Conservation (phyloP, 768 basidiomycete species). For the Jaapia argillacea region DNA sequence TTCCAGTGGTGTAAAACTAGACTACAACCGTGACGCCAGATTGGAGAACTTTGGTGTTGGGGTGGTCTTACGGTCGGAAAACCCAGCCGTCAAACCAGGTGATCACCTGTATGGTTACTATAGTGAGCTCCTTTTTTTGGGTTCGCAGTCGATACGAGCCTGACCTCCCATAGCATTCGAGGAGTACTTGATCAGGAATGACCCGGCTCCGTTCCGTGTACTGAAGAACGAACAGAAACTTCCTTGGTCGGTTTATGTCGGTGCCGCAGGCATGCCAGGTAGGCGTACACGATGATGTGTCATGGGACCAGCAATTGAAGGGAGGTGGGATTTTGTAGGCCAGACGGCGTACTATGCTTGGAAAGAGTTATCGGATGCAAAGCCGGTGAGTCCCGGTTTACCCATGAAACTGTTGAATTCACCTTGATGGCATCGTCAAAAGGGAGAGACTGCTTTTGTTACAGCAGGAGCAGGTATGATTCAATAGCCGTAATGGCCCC, state of each 20-base stretch:
- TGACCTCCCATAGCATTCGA: constrained; percentile 23
- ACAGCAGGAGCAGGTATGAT: constrained; percentile 32
- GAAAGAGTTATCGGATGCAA: constrained; percentile 28
- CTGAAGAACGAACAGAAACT: constrained; percentile 32
- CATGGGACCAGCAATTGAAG: neutral
- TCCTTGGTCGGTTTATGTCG: constrained; percentile 39
- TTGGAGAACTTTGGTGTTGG: constrained; percentile 25
- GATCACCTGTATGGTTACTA: constrained; percentile 29
- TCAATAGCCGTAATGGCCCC: too few relatives aligned
- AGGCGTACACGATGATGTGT: neutral
- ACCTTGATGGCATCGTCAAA: neutral
- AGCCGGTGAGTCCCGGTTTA: too few relatives aligned
- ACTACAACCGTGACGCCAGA: neutral
- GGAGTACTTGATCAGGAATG: constrained; percentile 26
- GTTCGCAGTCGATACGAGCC: neutral
- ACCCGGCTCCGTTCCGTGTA: constrained; percentile 13
- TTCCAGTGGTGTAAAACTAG: neutral
- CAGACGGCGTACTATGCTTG: constrained; percentile 27
- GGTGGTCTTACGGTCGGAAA: constrained; percentile 34
- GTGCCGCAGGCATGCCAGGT: constrained; percentile 37
- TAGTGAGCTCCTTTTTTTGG: constrained; percentile 7
- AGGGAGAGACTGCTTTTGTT: constrained; percentile 44
- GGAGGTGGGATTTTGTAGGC: constrained; percentile 9
- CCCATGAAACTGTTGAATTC: too few relatives aligned
- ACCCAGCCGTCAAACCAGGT: constrained; percentile 21